Percentiles rank a stretch among this genome's conserved stretches.
Conservation (phyloP, 1,284 basidiomycete species). For the Trametes polyzona region DNA sequence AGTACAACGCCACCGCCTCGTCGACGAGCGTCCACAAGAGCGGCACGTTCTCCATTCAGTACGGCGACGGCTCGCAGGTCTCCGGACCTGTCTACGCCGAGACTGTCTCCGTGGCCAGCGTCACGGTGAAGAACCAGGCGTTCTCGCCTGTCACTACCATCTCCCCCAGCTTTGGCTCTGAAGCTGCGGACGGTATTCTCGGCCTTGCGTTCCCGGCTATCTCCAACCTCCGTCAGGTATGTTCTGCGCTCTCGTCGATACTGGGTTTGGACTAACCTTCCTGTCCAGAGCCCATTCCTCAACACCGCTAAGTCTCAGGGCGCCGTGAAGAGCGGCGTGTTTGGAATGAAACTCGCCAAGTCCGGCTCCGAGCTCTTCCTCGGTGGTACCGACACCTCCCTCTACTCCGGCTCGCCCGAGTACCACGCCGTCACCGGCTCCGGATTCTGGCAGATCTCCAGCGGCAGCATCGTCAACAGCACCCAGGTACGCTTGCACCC, state of each 20-base stretch:
- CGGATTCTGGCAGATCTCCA: slow-evolving; percentile 34
- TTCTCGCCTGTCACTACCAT: slow-evolving; percentile 30
- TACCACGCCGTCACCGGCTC: slow-evolving; percentile 38
- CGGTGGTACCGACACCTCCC: slow-evolving; percentile 46
- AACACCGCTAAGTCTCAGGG: slow-evolving; percentile 20
- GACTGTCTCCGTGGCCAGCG: slow-evolving; percentile 32
- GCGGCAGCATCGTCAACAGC: slow-evolving; percentile 26
- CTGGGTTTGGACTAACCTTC: not conserved
- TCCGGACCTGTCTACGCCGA: slow-evolving; percentile 50
- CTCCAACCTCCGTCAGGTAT: slow-evolving; percentile 16
- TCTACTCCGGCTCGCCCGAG: slow-evolving; percentile 43
- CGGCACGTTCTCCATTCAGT: slow-evolving; percentile 42
- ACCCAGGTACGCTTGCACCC: slow-evolving; percentile 25
- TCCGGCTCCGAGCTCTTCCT: slow-evolving; percentile 54
- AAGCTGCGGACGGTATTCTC: slow-evolving; percentile 32
- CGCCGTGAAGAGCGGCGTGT: slow-evolving; percentile 26
- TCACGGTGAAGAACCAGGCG: slow-evolving; percentile 26
- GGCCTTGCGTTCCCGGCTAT: slow-evolving; percentile 30
- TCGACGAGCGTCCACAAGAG: slow-evolving; percentile 18
- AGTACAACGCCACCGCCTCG: slow-evolving; percentile 24
- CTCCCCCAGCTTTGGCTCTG: slow-evolving; percentile 17
- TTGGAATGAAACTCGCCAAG: slow-evolving; percentile 51
- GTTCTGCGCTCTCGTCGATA: not conserved
- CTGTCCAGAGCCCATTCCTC: slow-evolving; percentile 22
- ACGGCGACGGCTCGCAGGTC: slow-evolving; percentile 52